Conservation (phyloP, 345 rosid species). For the Reutealis trisperma region DNA sequence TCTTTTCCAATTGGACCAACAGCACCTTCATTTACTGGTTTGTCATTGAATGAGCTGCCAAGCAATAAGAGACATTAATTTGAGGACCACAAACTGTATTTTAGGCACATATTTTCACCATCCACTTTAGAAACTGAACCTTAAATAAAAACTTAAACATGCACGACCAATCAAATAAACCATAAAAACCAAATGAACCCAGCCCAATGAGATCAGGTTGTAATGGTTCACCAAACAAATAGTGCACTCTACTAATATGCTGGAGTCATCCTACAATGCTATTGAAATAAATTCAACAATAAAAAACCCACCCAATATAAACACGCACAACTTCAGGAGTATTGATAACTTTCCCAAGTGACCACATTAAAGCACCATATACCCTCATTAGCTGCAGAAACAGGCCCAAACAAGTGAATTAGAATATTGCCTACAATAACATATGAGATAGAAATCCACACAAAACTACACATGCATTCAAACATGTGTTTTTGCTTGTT, state of each 20-base stretch:
- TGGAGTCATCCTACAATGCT: neutral
- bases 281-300: neutral
- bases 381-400: constrained; percentile 89
- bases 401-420: constrained; percentile 9
- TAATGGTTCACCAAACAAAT: neutral
- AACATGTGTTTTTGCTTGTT: no score
- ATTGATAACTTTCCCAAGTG: constrained; percentile 93
- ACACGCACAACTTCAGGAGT: constrained; percentile 95
- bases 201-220: neutral
- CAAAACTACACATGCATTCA: neutral
- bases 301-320: constrained; percentile 74
- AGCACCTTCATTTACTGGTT: constrained; percentile 72
- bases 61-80: constrained; percentile 16
- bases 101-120: neutral
- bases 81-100: neutral
- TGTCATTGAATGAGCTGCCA: constrained; percentile 90
- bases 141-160: no score
- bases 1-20: constrained; percentile 91
- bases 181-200: neutral
- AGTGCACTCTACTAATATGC: neutral
- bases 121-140: neutral
- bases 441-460: neutral
- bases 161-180: neutral
- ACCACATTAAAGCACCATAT: constrained; percentile 98
- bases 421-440: constrained; percentile 1